Evolutionary conservation across 768 basidiomycete species (phyloP).

Genomic region (Nevesoporus exiguus): DNA sequence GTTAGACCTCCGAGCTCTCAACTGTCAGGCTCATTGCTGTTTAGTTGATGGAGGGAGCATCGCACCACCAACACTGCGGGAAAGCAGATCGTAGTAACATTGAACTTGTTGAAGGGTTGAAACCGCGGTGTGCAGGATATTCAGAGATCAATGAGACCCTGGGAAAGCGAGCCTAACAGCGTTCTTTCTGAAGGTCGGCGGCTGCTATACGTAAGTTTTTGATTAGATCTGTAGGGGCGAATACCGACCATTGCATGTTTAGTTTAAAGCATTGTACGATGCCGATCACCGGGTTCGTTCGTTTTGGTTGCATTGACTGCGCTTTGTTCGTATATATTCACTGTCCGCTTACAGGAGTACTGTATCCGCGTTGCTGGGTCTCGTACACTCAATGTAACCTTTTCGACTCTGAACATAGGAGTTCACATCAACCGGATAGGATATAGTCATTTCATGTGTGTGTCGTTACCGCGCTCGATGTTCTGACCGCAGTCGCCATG

Average conservation of each 20-base stretch:
- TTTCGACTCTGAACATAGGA: neutral
- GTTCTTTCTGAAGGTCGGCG: neutral
- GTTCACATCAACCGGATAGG: neutral
- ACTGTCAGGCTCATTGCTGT: neutral
- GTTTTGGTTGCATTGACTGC: neutral
- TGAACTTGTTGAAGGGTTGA: neutral
- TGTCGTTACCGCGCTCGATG: constrained; percentile 1
- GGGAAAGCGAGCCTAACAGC: neutral
- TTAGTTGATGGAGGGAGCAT: constrained; percentile 9
- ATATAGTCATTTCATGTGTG: neutral
- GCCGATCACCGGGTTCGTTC: constrained; percentile 11
- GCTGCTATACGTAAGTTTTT: neutral
- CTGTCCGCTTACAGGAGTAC: too few species aligned
- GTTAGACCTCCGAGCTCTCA: neutral
- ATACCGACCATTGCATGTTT: neutral
- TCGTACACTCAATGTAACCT: neutral
- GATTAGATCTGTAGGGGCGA: neutral
- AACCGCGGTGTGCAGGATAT: neutral
- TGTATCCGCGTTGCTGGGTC: too few species aligned
- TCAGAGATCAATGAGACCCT: constrained; percentile 5
- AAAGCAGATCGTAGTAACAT: neutral
- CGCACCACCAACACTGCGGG: constrained; percentile 6
- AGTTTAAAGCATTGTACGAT: constrained; percentile 8
- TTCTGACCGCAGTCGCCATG: constrained; percentile 9
- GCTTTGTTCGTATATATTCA: too few species aligned